Evolutionary conservation across 345 rosid genomes (phyloP), one percentile per base, ranked within the genome.

Genomic region (Microcos paniculata): DNA sequence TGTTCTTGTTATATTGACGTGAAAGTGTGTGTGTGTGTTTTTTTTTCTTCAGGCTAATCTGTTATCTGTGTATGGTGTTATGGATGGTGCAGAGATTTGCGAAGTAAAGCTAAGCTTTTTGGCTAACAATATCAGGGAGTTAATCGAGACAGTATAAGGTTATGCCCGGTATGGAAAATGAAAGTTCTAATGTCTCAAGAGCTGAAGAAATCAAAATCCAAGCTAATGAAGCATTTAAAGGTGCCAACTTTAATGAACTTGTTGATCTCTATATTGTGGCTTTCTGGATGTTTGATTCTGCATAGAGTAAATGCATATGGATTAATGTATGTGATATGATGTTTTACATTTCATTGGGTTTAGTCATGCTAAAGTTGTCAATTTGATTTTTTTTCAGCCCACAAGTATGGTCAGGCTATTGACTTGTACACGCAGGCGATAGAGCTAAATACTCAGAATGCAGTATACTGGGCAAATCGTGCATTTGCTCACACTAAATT

Each of bases 391-490:
- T 10, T 42, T 52, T n/a, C 21, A 73, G 99, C 86, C 16, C 90
- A 87, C 85, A 96, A 91, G 76, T 93, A 77, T 83, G 78, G 85
- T 15, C 88, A 85, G 73, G 98, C 99, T 46, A 90, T 96, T 76
- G 98, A 90, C 72, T 84, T 93, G 11, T 96, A 96, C 75, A 74
- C 94, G 4, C 89, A 89, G 82, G 99, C 99, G 58, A 90, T 93
- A 79, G 92, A 89, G 71, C 78, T 88, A 75, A 87, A 83, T 71
- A 24, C 80, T 31, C 80, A 79, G 61, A 96, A 90, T 80, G 94
- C 99, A 80, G 97, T 96, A 76, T 96, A 96, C 79, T 96, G 94
- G 88, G 99, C 99, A 45, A 93, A 96, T 76, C 96, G 99, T 67
- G 93, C 99, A 64, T 88, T 93, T 76, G 94, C 99, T 62, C 99